Evolutionary conservation across 2,329 filamentous ascomycete genomes (phyloP).

Genomic region (Cytospora schulzeri): DNA sequence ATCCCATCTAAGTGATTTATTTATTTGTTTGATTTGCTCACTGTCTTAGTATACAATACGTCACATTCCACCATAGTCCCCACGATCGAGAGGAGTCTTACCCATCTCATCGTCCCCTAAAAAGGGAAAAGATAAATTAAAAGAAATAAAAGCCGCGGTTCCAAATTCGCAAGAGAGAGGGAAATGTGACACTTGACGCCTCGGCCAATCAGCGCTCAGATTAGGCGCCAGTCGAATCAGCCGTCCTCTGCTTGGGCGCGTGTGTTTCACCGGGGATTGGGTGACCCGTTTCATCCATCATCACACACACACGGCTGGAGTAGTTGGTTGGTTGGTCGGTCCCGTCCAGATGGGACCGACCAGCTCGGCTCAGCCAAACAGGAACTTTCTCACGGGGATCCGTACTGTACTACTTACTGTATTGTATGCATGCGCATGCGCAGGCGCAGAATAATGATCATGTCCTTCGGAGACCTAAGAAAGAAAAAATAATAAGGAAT

Average conservation of each 20-base stretch:
- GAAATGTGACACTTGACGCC: constrained; percentile 3
- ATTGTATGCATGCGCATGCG: too few species aligned
- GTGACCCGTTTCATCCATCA: constrained; percentile 31
- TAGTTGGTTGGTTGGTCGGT: too few species aligned
- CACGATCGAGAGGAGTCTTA: too few species aligned
- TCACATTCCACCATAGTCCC: not conserved
- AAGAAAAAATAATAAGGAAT: too few species aligned
- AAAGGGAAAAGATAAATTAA: too few species aligned
- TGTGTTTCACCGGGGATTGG: constrained; percentile 29
- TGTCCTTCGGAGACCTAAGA: not conserved
- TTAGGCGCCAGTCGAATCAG: constrained; percentile 36
- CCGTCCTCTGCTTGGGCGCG: constrained; percentile 28
- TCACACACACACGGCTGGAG: too few species aligned
- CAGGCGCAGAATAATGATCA: not conserved
- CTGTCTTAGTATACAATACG: not conserved
- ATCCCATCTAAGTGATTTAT: too few species aligned
- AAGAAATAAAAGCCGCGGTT: not conserved
- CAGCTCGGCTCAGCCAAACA: constrained; percentile 1
- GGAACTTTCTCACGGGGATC: not conserved
- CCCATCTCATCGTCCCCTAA: too few species aligned
- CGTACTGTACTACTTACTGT: not conserved
- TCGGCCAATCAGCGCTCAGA: constrained; percentile 27
- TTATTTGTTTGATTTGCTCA: too few species aligned
- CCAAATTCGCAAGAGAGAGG: constrained; percentile 6
- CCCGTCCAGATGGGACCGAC: too few species aligned